phyloP scores from a whole-genome alignment of 768 basidiomycete genomes.

The Termitomyces sp. region DNA sequence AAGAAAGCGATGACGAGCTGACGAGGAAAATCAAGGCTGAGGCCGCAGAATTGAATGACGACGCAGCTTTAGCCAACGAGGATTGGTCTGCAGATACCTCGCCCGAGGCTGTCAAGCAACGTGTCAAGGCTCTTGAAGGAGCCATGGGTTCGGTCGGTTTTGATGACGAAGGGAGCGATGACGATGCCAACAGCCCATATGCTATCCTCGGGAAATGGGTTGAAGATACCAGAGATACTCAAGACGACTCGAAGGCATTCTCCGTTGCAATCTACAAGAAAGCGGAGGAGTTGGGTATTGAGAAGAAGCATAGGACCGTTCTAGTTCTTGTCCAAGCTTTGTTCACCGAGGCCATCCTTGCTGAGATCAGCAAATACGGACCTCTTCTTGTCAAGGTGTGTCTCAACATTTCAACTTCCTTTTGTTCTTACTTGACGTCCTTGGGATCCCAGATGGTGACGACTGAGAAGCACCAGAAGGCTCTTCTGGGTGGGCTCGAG shows the following conservation, averaged over 20 bases:
- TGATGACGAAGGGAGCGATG: conserved; percentile 88
- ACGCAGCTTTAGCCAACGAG: conserved; percentile 59
- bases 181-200: conserved; percentile 85
- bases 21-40: conserved; percentile 91
- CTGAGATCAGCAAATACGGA: conserved; percentile 61
- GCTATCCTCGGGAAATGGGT: conserved; percentile 81
- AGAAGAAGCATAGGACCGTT: conserved; percentile 91
- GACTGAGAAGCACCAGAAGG: conserved; percentile 94
- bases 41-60: conserved; percentile 68
- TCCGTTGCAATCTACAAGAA: conserved; percentile 79
- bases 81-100: conserved; percentile 95
- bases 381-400: conserved; percentile 75
- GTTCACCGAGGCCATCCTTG: conserved; percentile 70
- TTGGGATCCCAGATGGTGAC: conserved; percentile 62
- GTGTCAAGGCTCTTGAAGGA: conserved; percentile 66
- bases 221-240: conserved; percentile 57
- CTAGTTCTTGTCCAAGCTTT: conserved; percentile 80
- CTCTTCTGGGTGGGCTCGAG: conserved; percentile 91
- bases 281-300: conserved; percentile 86
- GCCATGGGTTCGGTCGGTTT: conserved; percentile 49
- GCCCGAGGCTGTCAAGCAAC: conserved; percentile 81
- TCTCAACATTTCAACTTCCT: conserved; percentile 4
- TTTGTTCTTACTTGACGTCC: conserved; percentile 5
- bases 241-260: conserved; percentile 44
- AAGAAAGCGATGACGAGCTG: conserved; percentile 83